A percentile compares a stretch with the other conserved stretches of the same genome.
Evolutionary conservation across 768 basidiomycete species (phyloP).

Genomic region (Kwoniella sp.): DNA sequence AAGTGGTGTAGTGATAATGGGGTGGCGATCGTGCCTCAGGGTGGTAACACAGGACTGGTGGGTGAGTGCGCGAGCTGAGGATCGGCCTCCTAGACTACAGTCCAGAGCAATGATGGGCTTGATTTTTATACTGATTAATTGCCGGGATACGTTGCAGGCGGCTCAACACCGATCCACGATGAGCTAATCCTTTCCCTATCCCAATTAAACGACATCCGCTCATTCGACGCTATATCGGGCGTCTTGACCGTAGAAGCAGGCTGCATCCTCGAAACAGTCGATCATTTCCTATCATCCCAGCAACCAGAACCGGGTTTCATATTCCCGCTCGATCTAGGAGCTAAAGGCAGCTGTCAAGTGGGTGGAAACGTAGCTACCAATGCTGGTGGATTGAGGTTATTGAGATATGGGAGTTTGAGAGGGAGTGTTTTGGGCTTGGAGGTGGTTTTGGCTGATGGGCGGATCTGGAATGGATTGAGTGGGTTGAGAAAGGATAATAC

Average conservation of each 20-base stretch:
- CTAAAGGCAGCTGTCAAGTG: conserved; percentile 97
- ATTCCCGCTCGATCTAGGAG: conserved; percentile 93
- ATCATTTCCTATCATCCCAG: conserved; percentile 70
- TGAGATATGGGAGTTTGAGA: conserved; percentile 94
- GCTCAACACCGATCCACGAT: conserved; percentile 81
- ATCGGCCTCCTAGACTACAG: no score
- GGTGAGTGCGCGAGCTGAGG: conserved; percentile 59
- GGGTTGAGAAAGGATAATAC: conserved; percentile 94
- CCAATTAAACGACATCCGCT: conserved; percentile 68
- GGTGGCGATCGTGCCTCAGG: conserved; percentile 91
- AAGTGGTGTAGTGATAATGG: conserved; percentile 77
- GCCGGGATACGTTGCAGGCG: no score
- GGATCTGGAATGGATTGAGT: conserved; percentile 80
- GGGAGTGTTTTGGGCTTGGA: conserved; percentile 95
- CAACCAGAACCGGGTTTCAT: conserved; percentile 65
- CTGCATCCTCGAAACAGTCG: conserved; percentile 83
- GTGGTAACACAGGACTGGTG: conserved; percentile 96
- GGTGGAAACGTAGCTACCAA: conserved; percentile 97
- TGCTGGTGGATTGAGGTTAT: conserved; percentile 92
- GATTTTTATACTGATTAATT: no score
- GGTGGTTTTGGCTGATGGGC: conserved; percentile 93
- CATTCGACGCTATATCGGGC: conserved; percentile 62
- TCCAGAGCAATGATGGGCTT: no score
- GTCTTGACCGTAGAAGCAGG: conserved; percentile 91
- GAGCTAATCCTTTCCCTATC: conserved; percentile 83